These are phyloP conservation scores for Rhodotorula sp. DNA, from an alignment of 1,284 basidiomycete genomes.

Conservation along the genomic window DNA sequence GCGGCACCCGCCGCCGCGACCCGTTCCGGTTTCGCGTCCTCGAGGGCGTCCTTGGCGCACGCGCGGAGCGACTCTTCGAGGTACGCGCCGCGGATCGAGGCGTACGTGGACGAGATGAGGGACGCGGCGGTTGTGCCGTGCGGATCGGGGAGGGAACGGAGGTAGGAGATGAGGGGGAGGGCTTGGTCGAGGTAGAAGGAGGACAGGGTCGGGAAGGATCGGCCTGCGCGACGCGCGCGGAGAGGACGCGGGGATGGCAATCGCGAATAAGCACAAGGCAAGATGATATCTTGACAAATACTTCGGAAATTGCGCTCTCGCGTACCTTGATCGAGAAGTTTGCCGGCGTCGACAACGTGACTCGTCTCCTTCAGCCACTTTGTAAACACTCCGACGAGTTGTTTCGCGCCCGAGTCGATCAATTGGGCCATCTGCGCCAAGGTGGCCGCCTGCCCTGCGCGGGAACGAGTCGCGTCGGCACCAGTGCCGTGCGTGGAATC, in stretches of 20 bases:
- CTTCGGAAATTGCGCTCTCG: no score
- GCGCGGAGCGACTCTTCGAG: conserved; percentile 31
- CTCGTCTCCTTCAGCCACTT: conserved; percentile 36
- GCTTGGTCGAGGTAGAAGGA: conserved; percentile 35
- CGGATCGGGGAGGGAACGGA: conserved; percentile 33
- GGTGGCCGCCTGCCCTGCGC: conserved; percentile 32
- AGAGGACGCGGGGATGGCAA: no score
- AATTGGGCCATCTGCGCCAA: conserved; percentile 31
- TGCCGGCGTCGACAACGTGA: conserved; percentile 34
- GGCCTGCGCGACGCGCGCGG: conserved; percentile 18
- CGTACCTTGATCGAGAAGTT: conserved; percentile 36
- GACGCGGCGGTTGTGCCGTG: conserved; percentile 9
- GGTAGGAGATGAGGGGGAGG: conserved; percentile 35
- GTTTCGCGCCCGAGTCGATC: conserved; percentile 31
- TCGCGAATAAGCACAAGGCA: no score
- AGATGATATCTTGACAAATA: no score
- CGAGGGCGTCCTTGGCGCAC: conserved; percentile 30
- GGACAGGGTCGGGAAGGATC: conserved; percentile 38
- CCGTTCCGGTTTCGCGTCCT: conserved; percentile 25
- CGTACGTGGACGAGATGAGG: conserved; percentile 16
- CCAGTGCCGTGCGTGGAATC: no score
- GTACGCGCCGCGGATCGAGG: conserved; percentile 15
- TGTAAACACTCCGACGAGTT: conserved; percentile 33
- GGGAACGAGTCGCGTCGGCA: background rate
- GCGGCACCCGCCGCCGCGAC: background rate